phyloP scores from a whole-genome alignment of 768 basidiomycete species.

The Serendipita sp. region DNA sequence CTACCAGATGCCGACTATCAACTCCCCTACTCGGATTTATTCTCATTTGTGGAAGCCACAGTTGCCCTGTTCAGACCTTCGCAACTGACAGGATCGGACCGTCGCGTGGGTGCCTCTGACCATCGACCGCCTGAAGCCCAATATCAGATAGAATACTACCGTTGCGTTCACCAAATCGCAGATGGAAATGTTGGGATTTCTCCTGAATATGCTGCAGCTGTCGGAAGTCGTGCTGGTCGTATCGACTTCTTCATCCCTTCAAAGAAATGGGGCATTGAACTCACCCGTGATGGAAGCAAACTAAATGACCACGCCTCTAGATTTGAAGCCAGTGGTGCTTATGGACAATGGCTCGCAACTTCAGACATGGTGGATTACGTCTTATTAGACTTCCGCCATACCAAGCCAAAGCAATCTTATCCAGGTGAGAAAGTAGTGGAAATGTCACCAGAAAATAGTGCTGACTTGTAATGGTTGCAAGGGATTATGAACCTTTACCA shows the following conservation, averaged over 20 bases:
- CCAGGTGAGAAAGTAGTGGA: too few relatives aligned
- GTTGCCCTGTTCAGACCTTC: background rate
- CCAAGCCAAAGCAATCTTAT: too few relatives aligned
- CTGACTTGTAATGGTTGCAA: too few relatives aligned
- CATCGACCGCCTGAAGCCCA: background rate
- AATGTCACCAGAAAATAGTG: too few relatives aligned
- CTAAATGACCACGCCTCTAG: constrained; percentile 6
- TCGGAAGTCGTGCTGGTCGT: constrained; percentile 3
- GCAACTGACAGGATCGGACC: background rate
- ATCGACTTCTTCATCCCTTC: constrained; percentile 8
- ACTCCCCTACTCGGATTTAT: background rate
- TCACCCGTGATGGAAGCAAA: background rate
- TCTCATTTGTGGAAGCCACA: background rate
- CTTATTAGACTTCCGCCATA: background rate
- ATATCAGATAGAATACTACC: background rate
- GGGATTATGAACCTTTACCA: too few relatives aligned
- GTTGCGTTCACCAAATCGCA: background rate
- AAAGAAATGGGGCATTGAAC: constrained; percentile 7
- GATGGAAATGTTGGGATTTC: constrained; percentile 3
- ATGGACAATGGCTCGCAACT: constrained; percentile 1
- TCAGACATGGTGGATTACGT: constrained; percentile 2
- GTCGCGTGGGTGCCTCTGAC: background rate
- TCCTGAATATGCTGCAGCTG: background rate
- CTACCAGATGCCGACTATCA: background rate
- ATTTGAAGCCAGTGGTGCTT: constrained; percentile 6